Base-by-base conservation (phyloP, 2,329 filamentous ascomycete genomes). In the Xylaria polymorpha region DNA sequence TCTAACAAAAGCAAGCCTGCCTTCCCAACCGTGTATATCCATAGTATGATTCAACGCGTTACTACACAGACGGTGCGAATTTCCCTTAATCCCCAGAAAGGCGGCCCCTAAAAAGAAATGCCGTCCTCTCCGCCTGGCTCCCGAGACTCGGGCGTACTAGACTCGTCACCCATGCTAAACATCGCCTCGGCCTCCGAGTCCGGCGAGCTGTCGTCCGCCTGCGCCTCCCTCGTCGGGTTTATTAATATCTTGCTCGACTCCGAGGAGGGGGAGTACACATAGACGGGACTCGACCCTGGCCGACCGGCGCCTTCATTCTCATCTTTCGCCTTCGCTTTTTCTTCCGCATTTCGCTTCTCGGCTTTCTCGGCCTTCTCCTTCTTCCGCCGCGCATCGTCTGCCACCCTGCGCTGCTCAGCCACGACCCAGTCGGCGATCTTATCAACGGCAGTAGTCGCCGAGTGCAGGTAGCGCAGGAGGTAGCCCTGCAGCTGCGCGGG, bases 401-500 rank as follows among this genome's bases (percentile, higher is more conserved):
- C 51, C 14, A 39, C 44, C 25, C 41, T 61, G 6, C 44, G 65
- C 37, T 44, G 50, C 18, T 64, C 46, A 10, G 22, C 51, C 7
- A 51, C 39, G 55, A 61, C 57, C 67, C 67, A 69, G 3, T 25
- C 57, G 35, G 56, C 39, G 43, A 62, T 56, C 20, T 56, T 32
- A 18, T 68, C 64, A 14, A 46, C 48, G 15, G 68, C 68, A 12
- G 15, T 46, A 7, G n/a, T 58, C 9, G 68, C 55, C 12, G 67
- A 69, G n/a, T 59, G 50, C 2, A 65, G 61, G 67, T 84, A 79
- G 3, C 79, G 77, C 43, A 85, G 82, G 4, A 87, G 79, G 71
- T 81, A 86, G 0, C 84, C 85, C 66, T 87, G 85, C 4, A 87
- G 69, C 43, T 85, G 78, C 0, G 85, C 85, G 0, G 85, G 85